phyloP scores from a whole-genome alignment of 2,329 filamentous ascomycete species.

The Diplodia corticola region DNA sequence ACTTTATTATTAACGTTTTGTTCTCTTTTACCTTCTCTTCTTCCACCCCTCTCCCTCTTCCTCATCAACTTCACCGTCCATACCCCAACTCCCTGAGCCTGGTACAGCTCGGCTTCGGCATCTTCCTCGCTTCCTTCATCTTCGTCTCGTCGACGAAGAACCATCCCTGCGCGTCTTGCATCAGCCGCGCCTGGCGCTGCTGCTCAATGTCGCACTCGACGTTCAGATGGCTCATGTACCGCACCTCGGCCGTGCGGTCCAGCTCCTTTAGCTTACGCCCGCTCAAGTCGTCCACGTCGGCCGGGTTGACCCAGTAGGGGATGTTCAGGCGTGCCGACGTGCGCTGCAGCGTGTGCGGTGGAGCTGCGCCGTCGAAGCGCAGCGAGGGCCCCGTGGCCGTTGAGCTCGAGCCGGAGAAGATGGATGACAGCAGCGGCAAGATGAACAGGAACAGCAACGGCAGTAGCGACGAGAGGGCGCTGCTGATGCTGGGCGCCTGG shows the following conservation, averaged over 20 bases:
- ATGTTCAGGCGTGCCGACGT: constrained; percentile 70
- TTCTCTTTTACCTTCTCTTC: too few species aligned
- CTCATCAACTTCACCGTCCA: constrained; percentile 1
- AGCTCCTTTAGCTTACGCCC: constrained; percentile 69
- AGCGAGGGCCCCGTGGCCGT: constrained; percentile 65
- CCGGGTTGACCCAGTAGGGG: constrained; percentile 82
- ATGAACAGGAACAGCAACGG: constrained; percentile 84
- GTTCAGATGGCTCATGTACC: constrained; percentile 67
- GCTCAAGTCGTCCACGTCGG: constrained; percentile 70
- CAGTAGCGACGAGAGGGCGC: constrained; percentile 69
- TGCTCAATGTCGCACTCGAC: constrained; percentile 75
- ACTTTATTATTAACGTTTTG: background rate
- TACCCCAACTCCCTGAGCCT: constrained; percentile 10
- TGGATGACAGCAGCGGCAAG: constrained; percentile 75
- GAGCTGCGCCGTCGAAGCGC: constrained; percentile 69
- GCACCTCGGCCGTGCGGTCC: constrained; percentile 74
- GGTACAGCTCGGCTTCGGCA: constrained; percentile 52
- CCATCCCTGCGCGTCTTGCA: constrained; percentile 82
- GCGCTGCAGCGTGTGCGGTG: constrained; percentile 73
- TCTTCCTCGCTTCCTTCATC: constrained; percentile 67
- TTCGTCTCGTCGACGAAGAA: constrained; percentile 79
- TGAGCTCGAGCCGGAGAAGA: constrained; percentile 62
- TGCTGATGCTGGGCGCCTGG: constrained; percentile 53
- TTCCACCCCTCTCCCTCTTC: background rate
- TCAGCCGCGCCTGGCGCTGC: constrained; percentile 62